Base-by-base conservation (phyloP, 1,139 yeast genomes). In the Martiniozyma asiatica region DNA sequence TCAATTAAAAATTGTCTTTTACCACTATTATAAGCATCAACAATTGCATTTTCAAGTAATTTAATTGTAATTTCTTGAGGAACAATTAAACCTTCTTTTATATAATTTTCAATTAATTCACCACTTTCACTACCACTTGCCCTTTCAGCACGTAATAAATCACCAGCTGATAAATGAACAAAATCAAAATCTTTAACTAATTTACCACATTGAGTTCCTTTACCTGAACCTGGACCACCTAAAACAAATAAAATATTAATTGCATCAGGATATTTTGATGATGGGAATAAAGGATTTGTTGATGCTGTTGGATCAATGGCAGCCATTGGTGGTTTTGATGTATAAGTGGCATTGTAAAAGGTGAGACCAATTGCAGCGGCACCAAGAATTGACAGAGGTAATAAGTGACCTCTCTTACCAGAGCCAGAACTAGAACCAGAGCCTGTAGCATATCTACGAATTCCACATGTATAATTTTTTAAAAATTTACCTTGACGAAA, bases 31-130 rank as follows among this genome's bases (percentile, higher is more conserved):
- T 54, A 45, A 30, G 66, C 61, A 22, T 68, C 76, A 31, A 60
- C 50, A 57, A 89, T 85, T 9, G 95, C 94, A 40, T 78, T 76
- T 45, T 77, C 71, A 48, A 89, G 64, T 37, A 89, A 61, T 0
- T 85, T 89, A 45, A 89, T 66, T 1, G 98, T 89, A 31, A 89
- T 80, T 52, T 87, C 96, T 58, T 87, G 96, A 8, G 98, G 98
- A 13, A 89, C 98, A 50, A 89, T 89, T 33, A 66, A 57, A 10
- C 98, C 98, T 37, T 85, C 94, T 43, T 69, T 76, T 50, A 89
- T 87, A 53, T 74, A 78, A 43, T 71, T 68, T 22, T 80, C 87
- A 51, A 89, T 89, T 48, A 89, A 61, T 37, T 77, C 79, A 34
- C 97, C 97, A 51, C 68, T 82, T 55, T 79, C 61, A 22, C 95